Conservation (phyloP, 2,329 filamentous ascomycete genomes). For the Madurella fahalii region DNA sequence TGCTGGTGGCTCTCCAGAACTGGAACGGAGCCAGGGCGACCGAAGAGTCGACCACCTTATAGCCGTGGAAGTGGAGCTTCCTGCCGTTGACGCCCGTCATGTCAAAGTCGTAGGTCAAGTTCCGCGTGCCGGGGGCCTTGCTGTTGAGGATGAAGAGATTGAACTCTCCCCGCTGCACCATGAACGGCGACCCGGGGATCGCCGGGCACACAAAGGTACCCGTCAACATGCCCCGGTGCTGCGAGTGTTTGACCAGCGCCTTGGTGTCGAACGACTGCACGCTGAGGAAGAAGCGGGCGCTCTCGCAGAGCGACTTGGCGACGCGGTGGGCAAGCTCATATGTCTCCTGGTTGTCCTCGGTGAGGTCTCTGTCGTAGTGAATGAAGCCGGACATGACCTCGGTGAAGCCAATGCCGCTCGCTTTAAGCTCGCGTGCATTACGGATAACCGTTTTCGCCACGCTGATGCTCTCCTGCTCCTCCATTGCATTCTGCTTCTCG, state of each 20-base stretch:
- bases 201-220: slow-evolving; percentile 56
- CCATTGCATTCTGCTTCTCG: slow-evolving; percentile 23
- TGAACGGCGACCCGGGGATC: slow-evolving; percentile 54
- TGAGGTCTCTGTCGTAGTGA: slow-evolving; percentile 40
- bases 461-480: slow-evolving; percentile 36
- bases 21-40: slow-evolving; percentile 52
- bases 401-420: slow-evolving; percentile 55
- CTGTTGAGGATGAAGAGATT: slow-evolving; percentile 53
- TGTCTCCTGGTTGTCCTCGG: slow-evolving; percentile 44
- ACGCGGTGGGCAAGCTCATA: slow-evolving; percentile 51
- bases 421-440: slow-evolving; percentile 40
- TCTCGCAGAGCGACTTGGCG: slow-evolving; percentile 51
- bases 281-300: slow-evolving; percentile 56
- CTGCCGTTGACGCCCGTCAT: slow-evolving; percentile 52
- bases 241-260: slow-evolving; percentile 42
- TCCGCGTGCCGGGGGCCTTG: slow-evolving; percentile 53
- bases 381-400: slow-evolving; percentile 63
- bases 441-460: slow-evolving; percentile 38
- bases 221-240: slow-evolving; percentile 51
- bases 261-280: slow-evolving; percentile 52
- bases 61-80: slow-evolving; percentile 56
- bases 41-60: slow-evolving; percentile 58
- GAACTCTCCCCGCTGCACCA: slow-evolving; percentile 56
- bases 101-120: slow-evolving; percentile 59
- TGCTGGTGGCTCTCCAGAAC: slow-evolving; percentile 60